Conservation (phyloP, 345 rosid species). For the Cardamine occulta region DNA sequence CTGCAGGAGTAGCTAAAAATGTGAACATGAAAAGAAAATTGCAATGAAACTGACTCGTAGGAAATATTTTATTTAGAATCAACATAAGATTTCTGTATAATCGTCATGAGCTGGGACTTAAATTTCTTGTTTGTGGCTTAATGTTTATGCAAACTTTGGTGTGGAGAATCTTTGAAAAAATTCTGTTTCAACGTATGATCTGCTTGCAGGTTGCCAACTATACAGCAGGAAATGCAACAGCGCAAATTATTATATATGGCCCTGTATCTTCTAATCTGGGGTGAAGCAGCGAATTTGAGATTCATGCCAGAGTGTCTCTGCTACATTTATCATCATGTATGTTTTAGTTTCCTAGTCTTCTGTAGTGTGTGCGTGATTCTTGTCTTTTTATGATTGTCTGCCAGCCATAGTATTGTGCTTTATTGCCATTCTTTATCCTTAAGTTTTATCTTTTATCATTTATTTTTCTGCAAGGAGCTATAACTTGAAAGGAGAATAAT, state of each 20-base stretch:
- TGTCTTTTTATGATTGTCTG: background rate
- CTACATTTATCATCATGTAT: conserved; percentile 98
- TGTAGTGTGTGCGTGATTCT: conserved; percentile 20
- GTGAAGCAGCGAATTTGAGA: conserved; percentile 98
- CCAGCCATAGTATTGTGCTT: conserved; percentile 13
- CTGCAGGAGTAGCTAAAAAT: conserved; percentile 8
- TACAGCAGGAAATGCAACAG: conserved; percentile 99
- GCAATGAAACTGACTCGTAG: background rate
- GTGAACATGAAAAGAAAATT: conserved; percentile 12
- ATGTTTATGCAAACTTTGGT: conserved; percentile 25
- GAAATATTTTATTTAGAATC: conserved; percentile 11
- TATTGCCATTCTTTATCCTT: background rate
- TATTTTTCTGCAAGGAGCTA: conserved; percentile 5
- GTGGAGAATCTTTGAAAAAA: background rate
- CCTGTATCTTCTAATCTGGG: conserved; percentile 97
- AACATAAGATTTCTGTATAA: conserved; percentile 4
- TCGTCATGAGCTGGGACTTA: conserved; percentile 9
- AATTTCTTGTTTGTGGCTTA: background rate
- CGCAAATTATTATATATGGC: conserved; percentile 95
- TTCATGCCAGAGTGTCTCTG: conserved; percentile 99
- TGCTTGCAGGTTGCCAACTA: conserved; percentile 90
- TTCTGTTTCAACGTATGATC: conserved; percentile 21
- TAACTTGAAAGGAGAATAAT: background rate
- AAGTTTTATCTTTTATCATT: background rate
- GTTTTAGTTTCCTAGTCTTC: conserved; percentile 35